These are phyloP conservation scores for Tuber borchii DNA, from an alignment of 495 filamentous ascomycete genomes.

Conservation along the genomic window DNA sequence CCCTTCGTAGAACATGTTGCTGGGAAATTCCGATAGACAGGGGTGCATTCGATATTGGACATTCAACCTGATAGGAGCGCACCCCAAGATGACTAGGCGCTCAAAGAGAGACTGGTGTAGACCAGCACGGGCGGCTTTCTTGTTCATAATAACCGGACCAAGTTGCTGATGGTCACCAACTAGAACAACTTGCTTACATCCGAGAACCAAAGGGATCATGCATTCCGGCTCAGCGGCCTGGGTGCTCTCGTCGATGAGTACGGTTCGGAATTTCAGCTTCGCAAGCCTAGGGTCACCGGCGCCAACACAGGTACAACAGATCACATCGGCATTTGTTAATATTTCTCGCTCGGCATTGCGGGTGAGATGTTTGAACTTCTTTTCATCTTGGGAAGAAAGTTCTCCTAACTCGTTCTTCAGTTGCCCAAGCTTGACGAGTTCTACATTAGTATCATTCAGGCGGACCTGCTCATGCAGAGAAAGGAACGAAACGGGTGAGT, in stretches of 20 bases:
- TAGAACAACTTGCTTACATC: constrained; percentile 96
- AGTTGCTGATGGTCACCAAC: constrained; percentile 98
- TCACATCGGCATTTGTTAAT: constrained; percentile 90
- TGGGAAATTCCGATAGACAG: constrained; percentile 94
- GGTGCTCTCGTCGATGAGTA: constrained; percentile 95
- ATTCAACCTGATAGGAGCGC: constrained; percentile 85
- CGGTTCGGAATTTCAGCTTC: constrained; percentile 96
- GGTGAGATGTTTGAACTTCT: constrained; percentile 93
- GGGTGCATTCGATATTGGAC: constrained; percentile 99
- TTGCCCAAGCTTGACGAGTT: constrained; percentile 82
- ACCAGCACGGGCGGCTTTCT: constrained; percentile 96
- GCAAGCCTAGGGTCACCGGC: constrained; percentile 91
- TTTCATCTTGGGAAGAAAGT: constrained; percentile 92
- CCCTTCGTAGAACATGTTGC: constrained; percentile 99
- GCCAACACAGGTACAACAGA: constrained; percentile 98
- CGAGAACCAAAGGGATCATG: constrained; percentile 96
- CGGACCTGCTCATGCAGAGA: constrained; percentile 95
- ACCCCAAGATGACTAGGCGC: constrained; percentile 86
- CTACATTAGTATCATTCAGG: constrained; percentile 91
- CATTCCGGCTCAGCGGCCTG: constrained; percentile 99
- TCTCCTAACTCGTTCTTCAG: constrained; percentile 89
- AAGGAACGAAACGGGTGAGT: constrained; percentile 90
- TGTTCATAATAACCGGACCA: constrained; percentile 99
- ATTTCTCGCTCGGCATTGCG: constrained; percentile 93
- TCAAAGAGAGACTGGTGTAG: constrained; percentile 97